Conservation (phyloP, 805 yeast species). For the Candida schatavii region DNA sequence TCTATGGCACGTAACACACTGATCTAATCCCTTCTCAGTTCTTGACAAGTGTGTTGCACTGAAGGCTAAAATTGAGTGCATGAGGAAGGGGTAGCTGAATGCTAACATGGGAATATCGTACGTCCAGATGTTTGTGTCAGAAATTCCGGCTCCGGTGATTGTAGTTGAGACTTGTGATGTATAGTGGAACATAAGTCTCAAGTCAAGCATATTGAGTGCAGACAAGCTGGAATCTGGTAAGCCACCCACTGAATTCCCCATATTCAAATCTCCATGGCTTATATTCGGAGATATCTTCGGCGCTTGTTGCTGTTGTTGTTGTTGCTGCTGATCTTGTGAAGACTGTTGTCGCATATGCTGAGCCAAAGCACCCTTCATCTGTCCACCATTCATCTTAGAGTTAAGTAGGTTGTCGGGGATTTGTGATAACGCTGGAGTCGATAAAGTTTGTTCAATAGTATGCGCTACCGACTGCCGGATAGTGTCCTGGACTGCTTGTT, state of each 20-base stretch:
- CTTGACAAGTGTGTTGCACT: slow-evolving; percentile 89
- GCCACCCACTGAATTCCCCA: slow-evolving; percentile 3
- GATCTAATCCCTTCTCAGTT: slow-evolving; percentile 71
- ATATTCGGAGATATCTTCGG: slow-evolving; percentile 21
- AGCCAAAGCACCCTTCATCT: slow-evolving; percentile 5
- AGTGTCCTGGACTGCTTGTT: background rate
- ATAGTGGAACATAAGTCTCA: slow-evolving; percentile 83
- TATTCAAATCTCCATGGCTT: slow-evolving; percentile 4
- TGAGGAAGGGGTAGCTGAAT: slow-evolving; percentile 80
- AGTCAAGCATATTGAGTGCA: slow-evolving; percentile 65
- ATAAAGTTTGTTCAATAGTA: background rate
- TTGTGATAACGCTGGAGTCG: slow-evolving; percentile 11
- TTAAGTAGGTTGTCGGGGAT: slow-evolving; percentile 3
- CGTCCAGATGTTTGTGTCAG: slow-evolving; percentile 83
- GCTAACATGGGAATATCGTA: slow-evolving; percentile 86
- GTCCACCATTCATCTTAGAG: slow-evolving; percentile 4
- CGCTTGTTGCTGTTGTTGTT: slow-evolving; percentile 5
- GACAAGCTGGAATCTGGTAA: slow-evolving; percentile 11
- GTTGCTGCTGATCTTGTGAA: slow-evolving; percentile 2
- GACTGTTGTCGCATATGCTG: slow-evolving; percentile 9
- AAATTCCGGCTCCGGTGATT: slow-evolving; percentile 86
- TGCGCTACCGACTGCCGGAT: background rate
- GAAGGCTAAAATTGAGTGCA: slow-evolving; percentile 89
- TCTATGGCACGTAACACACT: slow-evolving; percentile 79
- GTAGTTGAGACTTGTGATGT: slow-evolving; percentile 82